phyloP scores from a whole-genome alignment of 208 protist genomes.

The Angomonas deanei region DNA sequence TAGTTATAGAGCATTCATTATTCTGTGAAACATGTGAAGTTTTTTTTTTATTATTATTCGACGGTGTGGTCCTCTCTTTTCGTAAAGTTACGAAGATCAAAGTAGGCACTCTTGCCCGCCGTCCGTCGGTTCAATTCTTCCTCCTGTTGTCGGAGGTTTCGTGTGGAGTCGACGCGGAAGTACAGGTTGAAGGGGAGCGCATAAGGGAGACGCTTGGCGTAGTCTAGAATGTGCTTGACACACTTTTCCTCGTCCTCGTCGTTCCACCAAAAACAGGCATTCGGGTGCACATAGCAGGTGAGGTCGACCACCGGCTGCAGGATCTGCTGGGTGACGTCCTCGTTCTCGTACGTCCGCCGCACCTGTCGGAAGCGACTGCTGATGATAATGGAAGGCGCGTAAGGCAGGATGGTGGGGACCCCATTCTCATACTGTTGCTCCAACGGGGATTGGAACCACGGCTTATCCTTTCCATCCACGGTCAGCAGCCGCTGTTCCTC shows the following conservation, averaged over 20 bases:
- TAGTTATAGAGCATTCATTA: no score
- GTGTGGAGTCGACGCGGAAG: slow-evolving; percentile 67
- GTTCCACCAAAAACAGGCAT: slow-evolving; percentile 83
- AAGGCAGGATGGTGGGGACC: slow-evolving; percentile 60
- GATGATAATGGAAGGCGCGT: slow-evolving; percentile 75
- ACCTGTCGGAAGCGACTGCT: slow-evolving; percentile 48
- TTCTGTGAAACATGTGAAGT: no score
- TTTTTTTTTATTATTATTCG: no score
- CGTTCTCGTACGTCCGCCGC: slow-evolving; percentile 19
- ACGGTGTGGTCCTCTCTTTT: not conserved
- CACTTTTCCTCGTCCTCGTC: slow-evolving; percentile 62
- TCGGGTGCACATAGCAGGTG: slow-evolving; percentile 66
- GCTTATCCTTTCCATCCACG: slow-evolving; percentile 35
- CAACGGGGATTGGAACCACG: slow-evolving; percentile 77
- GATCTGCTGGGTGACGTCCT: slow-evolving; percentile 45
- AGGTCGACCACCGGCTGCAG: slow-evolving; percentile 82
- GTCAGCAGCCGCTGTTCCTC: slow-evolving; percentile 67
- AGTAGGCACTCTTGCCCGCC: slow-evolving; percentile 38
- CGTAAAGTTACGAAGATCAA: slow-evolving; percentile 63
- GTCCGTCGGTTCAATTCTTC: slow-evolving; percentile 31
- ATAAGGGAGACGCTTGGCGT: slow-evolving; percentile 80
- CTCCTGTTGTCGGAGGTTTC: slow-evolving; percentile 21
- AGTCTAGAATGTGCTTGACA: slow-evolving; percentile 69
- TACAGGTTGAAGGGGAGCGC: slow-evolving; percentile 85
- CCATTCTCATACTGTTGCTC: slow-evolving; percentile 55